These are phyloP conservation scores for Chamaecyparis obtusa DNA, from an alignment of 75 land plant species.

Conservation along the genomic window DNA sequence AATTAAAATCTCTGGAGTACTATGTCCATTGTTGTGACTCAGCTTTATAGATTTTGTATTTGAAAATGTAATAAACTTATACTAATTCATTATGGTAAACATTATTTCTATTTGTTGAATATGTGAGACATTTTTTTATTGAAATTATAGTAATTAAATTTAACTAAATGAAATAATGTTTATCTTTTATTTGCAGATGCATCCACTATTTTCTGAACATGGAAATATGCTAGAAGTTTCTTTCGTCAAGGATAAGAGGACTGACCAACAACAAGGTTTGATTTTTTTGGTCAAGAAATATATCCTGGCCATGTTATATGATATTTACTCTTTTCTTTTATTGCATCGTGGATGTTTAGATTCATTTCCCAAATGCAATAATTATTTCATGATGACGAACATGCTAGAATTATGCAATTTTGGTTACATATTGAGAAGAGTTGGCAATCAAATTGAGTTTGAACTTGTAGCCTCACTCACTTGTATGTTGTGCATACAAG, in stretches of 20 bases:
- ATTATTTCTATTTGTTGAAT: background rate
- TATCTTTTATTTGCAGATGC: slow-evolving; percentile 48
- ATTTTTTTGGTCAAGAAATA: background rate
- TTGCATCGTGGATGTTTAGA: background rate
- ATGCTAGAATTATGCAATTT: no score
- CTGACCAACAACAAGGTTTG: slow-evolving; percentile 94
- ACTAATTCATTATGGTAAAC: background rate
- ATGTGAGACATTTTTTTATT: no score
- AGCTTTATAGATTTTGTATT: background rate
- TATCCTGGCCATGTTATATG: background rate
- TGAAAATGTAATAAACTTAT: background rate
- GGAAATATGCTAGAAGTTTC: slow-evolving; percentile 93
- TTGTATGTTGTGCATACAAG: no score
- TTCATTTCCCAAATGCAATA: background rate
- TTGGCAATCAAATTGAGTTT: no score
- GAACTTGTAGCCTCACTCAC: no score
- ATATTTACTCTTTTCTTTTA: background rate
- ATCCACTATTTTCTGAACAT: slow-evolving; percentile 87
- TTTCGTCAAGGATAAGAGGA: slow-evolving; percentile 81
- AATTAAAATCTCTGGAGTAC: background rate
- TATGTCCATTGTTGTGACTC: background rate
- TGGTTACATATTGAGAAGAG: no score
- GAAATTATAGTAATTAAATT: background rate
- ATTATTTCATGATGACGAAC: no score
- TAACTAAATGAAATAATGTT: background rate